These are phyloP conservation scores for Boletus tylopilopsis DNA, from an alignment of 768 basidiomycete species.

Conservation along the genomic window DNA sequence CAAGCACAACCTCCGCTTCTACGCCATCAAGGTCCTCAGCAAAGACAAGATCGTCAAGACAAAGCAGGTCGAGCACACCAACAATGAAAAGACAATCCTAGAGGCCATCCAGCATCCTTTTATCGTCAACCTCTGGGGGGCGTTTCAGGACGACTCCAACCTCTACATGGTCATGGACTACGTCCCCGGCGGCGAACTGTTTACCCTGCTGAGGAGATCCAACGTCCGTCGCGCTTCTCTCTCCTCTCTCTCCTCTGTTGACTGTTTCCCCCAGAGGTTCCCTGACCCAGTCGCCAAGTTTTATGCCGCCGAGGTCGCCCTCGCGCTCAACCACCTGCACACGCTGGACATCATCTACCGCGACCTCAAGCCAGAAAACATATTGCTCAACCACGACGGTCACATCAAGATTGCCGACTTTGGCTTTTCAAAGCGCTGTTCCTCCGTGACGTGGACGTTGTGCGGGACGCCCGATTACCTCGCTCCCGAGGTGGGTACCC, in stretches of 20 bases:
- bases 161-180: constrained; percentile 99
- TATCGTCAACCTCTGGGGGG: constrained; percentile 95
- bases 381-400: constrained; percentile 88
- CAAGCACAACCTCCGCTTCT: constrained; percentile 92
- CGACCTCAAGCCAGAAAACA: constrained; percentile 97
- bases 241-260: constrained; percentile 8
- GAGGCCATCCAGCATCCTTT: constrained; percentile 85
- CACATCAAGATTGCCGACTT: constrained; percentile 98
- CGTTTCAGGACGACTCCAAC: constrained; percentile 88
- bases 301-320: constrained; percentile 92
- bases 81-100: constrained; percentile 89
- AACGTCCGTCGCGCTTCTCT: constrained; percentile 51
- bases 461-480: constrained; percentile 97
- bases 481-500: constrained; percentile 76
- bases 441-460: constrained; percentile 88
- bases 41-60: constrained; percentile 90
- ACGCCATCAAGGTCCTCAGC: constrained; percentile 91
- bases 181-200: constrained; percentile 94
- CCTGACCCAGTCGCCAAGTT: constrained; percentile 97
- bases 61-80: constrained; percentile 97
- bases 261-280: constrained; percentile 59
- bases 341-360: constrained; percentile 88
- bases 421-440: constrained; percentile 89
- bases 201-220: constrained; percentile 86
- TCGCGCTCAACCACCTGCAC: constrained; percentile 91